phyloP scores from a whole-genome alignment of 1,284 basidiomycete genomes.

The Apiotrichum mycotoxinovorans region DNA sequence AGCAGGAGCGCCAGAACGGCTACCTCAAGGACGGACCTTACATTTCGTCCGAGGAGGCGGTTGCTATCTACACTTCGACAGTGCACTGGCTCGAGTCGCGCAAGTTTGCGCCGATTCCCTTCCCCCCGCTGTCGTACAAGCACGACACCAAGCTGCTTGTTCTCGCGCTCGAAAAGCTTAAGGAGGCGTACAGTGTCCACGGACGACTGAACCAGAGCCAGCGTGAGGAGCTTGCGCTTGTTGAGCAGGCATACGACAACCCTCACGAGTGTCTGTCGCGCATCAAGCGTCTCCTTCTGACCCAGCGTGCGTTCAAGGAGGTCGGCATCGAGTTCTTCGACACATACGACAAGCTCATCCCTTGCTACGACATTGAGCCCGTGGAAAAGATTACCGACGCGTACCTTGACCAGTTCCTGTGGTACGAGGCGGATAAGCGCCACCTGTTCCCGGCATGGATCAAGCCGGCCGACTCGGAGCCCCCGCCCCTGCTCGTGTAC shows the following conservation, averaged over 20 bases:
- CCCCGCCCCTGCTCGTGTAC: constrained; percentile 91
- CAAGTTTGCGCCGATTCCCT: constrained; percentile 92
- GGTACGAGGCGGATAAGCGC: constrained; percentile 83
- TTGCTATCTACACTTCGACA: constrained; percentile 93
- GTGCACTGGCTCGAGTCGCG: constrained; percentile 96
- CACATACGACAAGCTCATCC: constrained; percentile 95
- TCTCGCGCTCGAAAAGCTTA: constrained; percentile 89
- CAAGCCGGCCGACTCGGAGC: constrained; percentile 93
- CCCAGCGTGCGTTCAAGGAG: constrained; percentile 96
- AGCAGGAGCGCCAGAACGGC: constrained; percentile 94
- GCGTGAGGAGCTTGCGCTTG: constrained; percentile 89
- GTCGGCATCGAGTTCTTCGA: constrained; percentile 79
- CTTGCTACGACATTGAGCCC: constrained; percentile 96
- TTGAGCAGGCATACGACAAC: constrained; percentile 84
- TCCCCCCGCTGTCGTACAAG: constrained; percentile 97
- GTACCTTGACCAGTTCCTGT: constrained; percentile 80
- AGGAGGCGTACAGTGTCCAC: constrained; percentile 98
- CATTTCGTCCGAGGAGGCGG: constrained; percentile 93
- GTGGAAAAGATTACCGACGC: constrained; percentile 98
- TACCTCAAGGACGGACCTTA: constrained; percentile 97
- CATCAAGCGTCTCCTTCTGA: constrained; percentile 90
- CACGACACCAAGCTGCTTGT: constrained; percentile 96
- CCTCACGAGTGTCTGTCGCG: constrained; percentile 69
- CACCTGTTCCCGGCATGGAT: constrained; percentile 96
- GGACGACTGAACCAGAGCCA: constrained; percentile 93